A percentile compares a stretch with the other conserved stretches of the same genome.
Evolutionary conservation across 345 rosid genomes (phyloP).

Genomic region (Excoecaria agallocha): DNA sequence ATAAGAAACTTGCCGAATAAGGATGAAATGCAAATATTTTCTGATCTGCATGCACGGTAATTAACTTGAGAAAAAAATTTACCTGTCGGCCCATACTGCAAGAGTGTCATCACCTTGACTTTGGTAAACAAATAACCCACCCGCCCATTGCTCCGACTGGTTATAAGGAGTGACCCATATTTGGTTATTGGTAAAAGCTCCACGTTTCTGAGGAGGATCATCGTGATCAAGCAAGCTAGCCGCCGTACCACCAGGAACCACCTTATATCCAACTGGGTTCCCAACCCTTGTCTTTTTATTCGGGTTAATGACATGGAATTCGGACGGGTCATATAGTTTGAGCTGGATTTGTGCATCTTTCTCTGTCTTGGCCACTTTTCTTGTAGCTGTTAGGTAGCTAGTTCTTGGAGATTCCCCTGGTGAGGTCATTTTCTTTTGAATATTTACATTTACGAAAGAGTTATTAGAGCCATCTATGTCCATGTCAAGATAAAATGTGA

Average conservation of each 20-base stretch:
- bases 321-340: constrained; percentile 74
- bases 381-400: constrained; percentile 65
- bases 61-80: not conserved
- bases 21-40: too few relatives aligned
- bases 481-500: constrained; percentile 80
- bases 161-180: constrained; percentile 93
- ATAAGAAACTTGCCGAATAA: too few relatives aligned
- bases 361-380: constrained; percentile 74
- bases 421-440: constrained; percentile 53
- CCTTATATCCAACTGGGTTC: constrained; percentile 76
- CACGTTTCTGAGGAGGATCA: constrained; percentile 85
- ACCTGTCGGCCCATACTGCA: constrained; percentile 87
- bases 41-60: too few relatives aligned
- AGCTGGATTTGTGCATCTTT: constrained; percentile 72
- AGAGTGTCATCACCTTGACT: constrained; percentile 90
- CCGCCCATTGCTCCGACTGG: constrained; percentile 88
- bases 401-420: constrained; percentile 61
- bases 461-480: constrained; percentile 71
- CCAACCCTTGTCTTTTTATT: constrained; percentile 59
- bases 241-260: constrained; percentile 69
- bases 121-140: constrained; percentile 79
- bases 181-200: constrained; percentile 85
- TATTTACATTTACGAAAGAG: constrained; percentile 69
- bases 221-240: constrained; percentile 73
- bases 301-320: constrained; percentile 76